Evolutionary conservation across 768 basidiomycete genomes (phyloP), one percentile per base, ranked within the genome.

Genomic region (Collybiopsis confluens): DNA sequence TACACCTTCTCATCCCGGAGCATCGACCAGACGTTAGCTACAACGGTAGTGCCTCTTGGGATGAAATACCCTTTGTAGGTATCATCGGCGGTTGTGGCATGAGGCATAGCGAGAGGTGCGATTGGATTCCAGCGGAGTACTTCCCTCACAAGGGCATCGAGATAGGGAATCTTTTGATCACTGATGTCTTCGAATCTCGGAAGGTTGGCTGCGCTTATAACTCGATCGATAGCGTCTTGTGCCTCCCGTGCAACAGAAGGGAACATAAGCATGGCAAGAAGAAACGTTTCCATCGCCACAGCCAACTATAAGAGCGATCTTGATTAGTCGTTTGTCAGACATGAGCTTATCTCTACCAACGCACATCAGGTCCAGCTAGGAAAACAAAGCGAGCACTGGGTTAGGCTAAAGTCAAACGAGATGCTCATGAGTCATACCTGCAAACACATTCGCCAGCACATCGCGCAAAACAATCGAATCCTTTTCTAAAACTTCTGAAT

Each of bases 41-140:
- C 40, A n/a, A 62, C 52, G 15, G 56, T 59, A 9, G 54, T 58
- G 30, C 68, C 68, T 42, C 64, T 64, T 0, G 70, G 71, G 27
- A 73, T 66, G 21, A 57, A 62, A 53, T 61, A 68, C 2, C 68
- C 70, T 3, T 56, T 49, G 53, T 67, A 70, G 16, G 62, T 57
- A 56, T 67, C 68, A 50, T 69, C 59, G 38, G 64, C 65, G 2
- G 58, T 62, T 1, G 54, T 50, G 24, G 57, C 43, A 47, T 71
- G 70, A 8, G 66, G 62, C 61, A 18, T 52, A 63, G 66, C 59
- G 2, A 59, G 42, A 11, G 61, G 61, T 3, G 40, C 11, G 16
- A 61, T 50, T 1, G 61, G 59, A 7, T 52, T 56, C 63, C 63
- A 64, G 15, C 67, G 24, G 9, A 61, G 49, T 2, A 59, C 58